Evolutionary conservation across 2,329 filamentous ascomycete species (phyloP).

Genomic region (Cordyceps tenuipes): DNA sequence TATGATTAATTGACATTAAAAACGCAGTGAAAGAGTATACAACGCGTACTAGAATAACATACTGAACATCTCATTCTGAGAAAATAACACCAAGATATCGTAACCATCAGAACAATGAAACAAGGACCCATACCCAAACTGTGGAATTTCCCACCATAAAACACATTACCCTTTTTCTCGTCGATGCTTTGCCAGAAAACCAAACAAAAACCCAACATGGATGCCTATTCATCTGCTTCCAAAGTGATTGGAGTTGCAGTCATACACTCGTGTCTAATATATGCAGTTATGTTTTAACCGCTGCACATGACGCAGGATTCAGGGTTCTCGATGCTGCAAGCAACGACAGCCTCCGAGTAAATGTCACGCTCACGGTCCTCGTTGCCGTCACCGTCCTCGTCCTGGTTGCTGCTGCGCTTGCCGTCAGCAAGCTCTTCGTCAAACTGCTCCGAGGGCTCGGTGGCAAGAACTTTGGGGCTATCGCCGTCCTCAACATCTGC

Average conservation of each 20-base stretch:
- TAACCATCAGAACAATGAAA: background rate
- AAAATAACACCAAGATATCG: constrained; percentile 8
- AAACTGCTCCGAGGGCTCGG: constrained; percentile 56
- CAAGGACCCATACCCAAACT: background rate
- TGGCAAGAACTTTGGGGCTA: constrained; percentile 68
- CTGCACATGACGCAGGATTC: constrained; percentile 97
- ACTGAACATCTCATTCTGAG: background rate
- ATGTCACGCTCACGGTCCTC: constrained; percentile 81
- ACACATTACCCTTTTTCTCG: background rate
- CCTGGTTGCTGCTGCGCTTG: constrained; percentile 65
- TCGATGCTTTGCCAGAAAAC: constrained; percentile 1
- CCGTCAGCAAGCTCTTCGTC: constrained; percentile 55
- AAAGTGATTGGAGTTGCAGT: constrained; percentile 18
- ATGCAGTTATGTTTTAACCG: constrained; percentile 47
- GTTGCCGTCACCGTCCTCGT: constrained; percentile 60
- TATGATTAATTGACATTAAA: constrained; percentile 3
- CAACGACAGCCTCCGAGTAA: constrained; percentile 84
- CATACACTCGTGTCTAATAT: constrained; percentile 17
- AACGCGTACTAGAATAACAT: background rate
- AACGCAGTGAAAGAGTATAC: background rate
- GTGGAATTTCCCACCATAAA: background rate
- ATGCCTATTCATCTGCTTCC: constrained; percentile 13
- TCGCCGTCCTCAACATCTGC: constrained; percentile 70
- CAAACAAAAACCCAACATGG: constrained; percentile 18
- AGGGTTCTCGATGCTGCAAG: constrained; percentile 96